A percentile compares a stretch with the other conserved stretches of the same genome.
These are phyloP conservation scores for Gentiana straminea DNA, from an alignment of 257 asterid genomes.

Conservation along the genomic window DNA sequence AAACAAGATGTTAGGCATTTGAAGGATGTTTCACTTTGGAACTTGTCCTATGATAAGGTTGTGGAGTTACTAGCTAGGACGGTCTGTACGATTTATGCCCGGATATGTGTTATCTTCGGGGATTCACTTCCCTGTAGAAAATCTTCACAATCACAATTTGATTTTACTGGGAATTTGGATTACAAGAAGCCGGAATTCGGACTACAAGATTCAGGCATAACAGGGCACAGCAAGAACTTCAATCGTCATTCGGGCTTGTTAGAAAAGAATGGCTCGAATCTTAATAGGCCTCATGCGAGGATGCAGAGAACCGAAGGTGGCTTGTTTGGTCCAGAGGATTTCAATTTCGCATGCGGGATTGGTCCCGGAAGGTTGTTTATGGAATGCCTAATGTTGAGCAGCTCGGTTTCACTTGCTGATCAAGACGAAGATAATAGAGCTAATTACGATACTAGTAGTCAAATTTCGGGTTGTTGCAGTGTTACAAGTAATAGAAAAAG, in stretches of 20 bases:
- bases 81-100: slow-evolving; percentile 58
- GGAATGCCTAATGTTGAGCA: slow-evolving; percentile 67
- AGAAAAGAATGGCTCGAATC: slow-evolving; percentile 10
- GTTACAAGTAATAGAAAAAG: slow-evolving; percentile 31
- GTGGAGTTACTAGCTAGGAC: slow-evolving; percentile 76
- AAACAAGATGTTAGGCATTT: slow-evolving; percentile 76
- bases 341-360: slow-evolving; percentile 61
- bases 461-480: slow-evolving; percentile 40
- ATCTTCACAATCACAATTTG: slow-evolving; percentile 22
- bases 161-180: slow-evolving; percentile 22
- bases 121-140: slow-evolving; percentile 21
- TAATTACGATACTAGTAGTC: slow-evolving; percentile 50
- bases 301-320: slow-evolving; percentile 35
- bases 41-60: slow-evolving; percentile 71
- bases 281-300: slow-evolving; percentile 15
- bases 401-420: slow-evolving; percentile 47
- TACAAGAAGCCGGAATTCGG: slow-evolving; percentile 21
- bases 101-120: slow-evolving; percentile 41
- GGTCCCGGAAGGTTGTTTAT: slow-evolving; percentile 68
- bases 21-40: slow-evolving; percentile 83
- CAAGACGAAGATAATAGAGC: slow-evolving; percentile 25
- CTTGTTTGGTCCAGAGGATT: slow-evolving; percentile 48
- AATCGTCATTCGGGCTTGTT: slow-evolving; percentile 12
- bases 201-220: slow-evolving; percentile 15
- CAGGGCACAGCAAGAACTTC: slow-evolving; percentile 24